A percentile compares a stretch with the other conserved stretches of the same genome.
phyloP scores from a whole-genome alignment of 805 yeast species.

The Spathaspora passalidarum region DNA sequence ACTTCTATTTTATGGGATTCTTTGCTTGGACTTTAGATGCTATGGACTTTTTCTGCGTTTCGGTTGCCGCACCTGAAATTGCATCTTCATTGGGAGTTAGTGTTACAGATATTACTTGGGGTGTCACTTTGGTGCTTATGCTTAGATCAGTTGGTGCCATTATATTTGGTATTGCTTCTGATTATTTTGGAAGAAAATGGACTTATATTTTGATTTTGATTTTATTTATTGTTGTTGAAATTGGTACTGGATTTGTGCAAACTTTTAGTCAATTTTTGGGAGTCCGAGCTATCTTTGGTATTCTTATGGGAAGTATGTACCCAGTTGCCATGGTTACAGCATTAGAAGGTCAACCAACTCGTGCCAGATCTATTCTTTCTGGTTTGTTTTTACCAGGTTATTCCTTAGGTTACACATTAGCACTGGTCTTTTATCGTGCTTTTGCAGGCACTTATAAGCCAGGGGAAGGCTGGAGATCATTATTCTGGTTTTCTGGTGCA shows the following conservation, averaged over 20 bases:
- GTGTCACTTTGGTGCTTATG: conserved; percentile 66
- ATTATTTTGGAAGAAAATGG: conserved; percentile 59
- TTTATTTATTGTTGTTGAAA: conserved; percentile 51
- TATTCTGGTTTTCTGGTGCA: conserved; percentile 72
- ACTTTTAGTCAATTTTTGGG: conserved; percentile 58
- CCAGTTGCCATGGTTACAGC: conserved; percentile 55
- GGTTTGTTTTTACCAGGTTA: conserved; percentile 82
- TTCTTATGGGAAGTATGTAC: conserved; percentile 54
- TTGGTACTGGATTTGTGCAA: conserved; percentile 61
- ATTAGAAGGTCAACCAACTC: conserved; percentile 50
- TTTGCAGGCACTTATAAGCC: conserved; percentile 46
- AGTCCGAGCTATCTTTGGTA: conserved; percentile 61
- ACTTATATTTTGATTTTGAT: conserved; percentile 48
- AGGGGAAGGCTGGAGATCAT: conserved; percentile 56
- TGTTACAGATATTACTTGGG: conserved; percentile 59
- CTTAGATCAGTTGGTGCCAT: conserved; percentile 65
- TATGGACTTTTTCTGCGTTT: conserved; percentile 58
- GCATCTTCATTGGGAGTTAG: conserved; percentile 44
- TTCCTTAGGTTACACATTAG: conserved; percentile 65
- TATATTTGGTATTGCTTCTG: conserved; percentile 58
- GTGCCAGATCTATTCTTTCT: conserved; percentile 56
- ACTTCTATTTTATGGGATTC: conserved; percentile 51
- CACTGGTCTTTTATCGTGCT: conserved; percentile 63
- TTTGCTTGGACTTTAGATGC: conserved; percentile 67
- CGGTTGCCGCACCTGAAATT: conserved; percentile 47